Percentiles rank a stretch among this genome's conserved stretches.
phyloP scores from a whole-genome alignment of 148 eudicot species.

The Amaranthus palmeri region DNA sequence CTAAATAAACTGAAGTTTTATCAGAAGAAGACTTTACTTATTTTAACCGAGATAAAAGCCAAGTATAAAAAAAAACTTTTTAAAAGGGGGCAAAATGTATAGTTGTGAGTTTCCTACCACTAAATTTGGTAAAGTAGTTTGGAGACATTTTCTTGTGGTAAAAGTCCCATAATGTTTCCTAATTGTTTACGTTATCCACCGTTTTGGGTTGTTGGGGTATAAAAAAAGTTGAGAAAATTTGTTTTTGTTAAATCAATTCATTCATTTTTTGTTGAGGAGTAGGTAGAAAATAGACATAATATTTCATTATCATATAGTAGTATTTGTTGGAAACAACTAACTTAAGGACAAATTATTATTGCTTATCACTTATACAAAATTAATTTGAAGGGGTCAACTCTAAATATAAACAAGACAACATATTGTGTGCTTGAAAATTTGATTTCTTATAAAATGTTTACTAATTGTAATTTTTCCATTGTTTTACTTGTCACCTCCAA shows the following conservation, averaged over 20 bases:
- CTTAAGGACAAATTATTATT: not conserved
- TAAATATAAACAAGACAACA: constrained; percentile 12
- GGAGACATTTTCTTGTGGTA: constrained; percentile 33
- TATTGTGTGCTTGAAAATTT: constrained; percentile 14
- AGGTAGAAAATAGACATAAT: constrained; percentile 4
- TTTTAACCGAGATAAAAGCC: too few species aligned
- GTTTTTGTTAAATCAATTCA: not conserved
- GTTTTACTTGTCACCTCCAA: not conserved
- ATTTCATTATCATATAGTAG: constrained; percentile 3
- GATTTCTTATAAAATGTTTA: not conserved
- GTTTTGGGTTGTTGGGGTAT: constrained; percentile 6
- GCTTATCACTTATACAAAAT: not conserved
- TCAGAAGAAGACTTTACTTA: too few species aligned
- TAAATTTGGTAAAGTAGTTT: constrained; percentile 18
- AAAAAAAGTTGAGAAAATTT: not conserved
- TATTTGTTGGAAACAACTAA: constrained; percentile 10
- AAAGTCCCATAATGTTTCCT: constrained; percentile 38
- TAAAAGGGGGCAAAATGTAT: constrained; percentile 24
- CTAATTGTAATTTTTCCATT: not conserved
- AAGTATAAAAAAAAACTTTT: not conserved
- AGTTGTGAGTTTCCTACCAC: constrained; percentile 19
- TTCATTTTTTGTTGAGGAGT: not conserved
- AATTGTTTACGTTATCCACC: constrained; percentile 34
- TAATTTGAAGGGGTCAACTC: constrained; percentile 9
- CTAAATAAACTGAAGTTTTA: too few species aligned